Base-by-base conservation (phyloP, 2,329 filamentous ascomycete species). In the Colletotrichum cordylinicola region DNA sequence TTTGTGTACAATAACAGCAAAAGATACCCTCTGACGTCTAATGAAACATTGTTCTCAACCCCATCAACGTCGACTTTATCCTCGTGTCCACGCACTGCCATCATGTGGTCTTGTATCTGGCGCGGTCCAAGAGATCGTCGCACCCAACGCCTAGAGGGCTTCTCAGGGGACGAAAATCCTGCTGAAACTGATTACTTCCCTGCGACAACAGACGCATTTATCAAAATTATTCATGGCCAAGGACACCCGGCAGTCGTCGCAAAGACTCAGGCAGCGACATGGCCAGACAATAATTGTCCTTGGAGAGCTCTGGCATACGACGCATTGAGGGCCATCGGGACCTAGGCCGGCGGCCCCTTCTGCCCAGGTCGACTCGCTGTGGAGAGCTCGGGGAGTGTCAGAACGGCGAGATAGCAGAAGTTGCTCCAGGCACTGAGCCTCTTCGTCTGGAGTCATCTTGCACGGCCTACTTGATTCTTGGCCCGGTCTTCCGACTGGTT, bases 201-300 rank as follows among this genome's bases (percentile, higher is more conserved):
- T 92, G 67, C 97, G 91, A 84, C 97, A 98, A 81, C 96, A 98
- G 52, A 98, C 96, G 82, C 97, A 99, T 82, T 95, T 98, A 78
- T 96, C 95, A 83, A 98, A 98, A 83, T 98, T 98, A 83, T 98
- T 98, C 92, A 98, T 96, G 5, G 97, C 97, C 77, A 98, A 89
- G 58, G 95, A 96, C 43, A 98, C 94, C 37, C 97, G 90, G 82
- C 97, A 98, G 79, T 98, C 97, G 83, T 99, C 97, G 82, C 97
- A 98, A 15, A 98, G 89, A 79, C 95, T 96, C 74, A 99, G 89
- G 82, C 97, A 99, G 4, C 97, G 94, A 83, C 97, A 99, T 0
- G 97, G 97, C 97, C 97, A 98, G 3, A 98, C 94, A 70, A 99
- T 94, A 76, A 98, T 94, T 9, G 95, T 98, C 21, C 97, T 90